Percentiles rank a stretch among this genome's conserved stretches.
Conservation (phyloP, 164 flowering plant species). For the Umbilicus rupestris region DNA sequence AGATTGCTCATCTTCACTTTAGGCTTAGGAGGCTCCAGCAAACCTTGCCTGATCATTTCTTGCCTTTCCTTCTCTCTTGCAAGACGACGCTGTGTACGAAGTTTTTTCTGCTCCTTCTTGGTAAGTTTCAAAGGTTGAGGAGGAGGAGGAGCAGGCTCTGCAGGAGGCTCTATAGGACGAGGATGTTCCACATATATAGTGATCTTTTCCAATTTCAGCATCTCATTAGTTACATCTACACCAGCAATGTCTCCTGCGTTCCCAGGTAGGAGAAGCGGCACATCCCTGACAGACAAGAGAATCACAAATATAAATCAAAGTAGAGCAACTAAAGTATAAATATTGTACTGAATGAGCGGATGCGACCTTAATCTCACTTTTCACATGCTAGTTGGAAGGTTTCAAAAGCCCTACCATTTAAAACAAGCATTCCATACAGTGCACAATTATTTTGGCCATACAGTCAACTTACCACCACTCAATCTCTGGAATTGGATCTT, state of each 20-base stretch:
- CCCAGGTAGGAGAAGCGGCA: constrained; percentile 47
- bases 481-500: constrained; percentile 79
- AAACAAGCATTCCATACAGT: neutral
- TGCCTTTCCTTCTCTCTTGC: constrained; percentile 86
- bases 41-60: constrained; percentile 96
- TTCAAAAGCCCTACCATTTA: neutral
- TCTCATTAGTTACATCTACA: constrained; percentile 30
- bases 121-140: constrained; percentile 94
- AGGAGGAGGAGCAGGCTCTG: constrained; percentile 91
- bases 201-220: constrained; percentile 63
- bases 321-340: neutral
- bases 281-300: constrained; percentile 46
- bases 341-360: neutral
- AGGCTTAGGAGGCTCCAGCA: constrained; percentile 88
- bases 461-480: constrained; percentile 84
- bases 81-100: constrained; percentile 83
- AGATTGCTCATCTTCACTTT: constrained; percentile 98
- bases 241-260: constrained; percentile 36
- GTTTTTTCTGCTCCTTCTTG: constrained; percentile 92
- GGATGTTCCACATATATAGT: constrained; percentile 87
- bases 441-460: too few species aligned
- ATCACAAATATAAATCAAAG: neutral
- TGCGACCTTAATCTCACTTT: neutral
- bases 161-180: constrained; percentile 93
- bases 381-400: neutral